Conservation (phyloP, 2,329 filamentous ascomycete genomes). For the Fusarium chlamydosporum region DNA sequence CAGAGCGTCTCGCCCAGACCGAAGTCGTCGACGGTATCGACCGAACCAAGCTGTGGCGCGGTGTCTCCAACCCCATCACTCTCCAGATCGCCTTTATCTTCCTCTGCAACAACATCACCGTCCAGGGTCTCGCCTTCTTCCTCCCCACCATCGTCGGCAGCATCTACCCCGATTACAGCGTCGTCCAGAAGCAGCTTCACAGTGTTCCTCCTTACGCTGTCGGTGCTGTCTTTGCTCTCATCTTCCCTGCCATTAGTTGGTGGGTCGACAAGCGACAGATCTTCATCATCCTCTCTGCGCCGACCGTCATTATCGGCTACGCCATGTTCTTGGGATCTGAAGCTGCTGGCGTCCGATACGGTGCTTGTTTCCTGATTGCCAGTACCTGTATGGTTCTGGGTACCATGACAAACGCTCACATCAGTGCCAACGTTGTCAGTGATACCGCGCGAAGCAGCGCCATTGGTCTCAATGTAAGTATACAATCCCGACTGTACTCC, state of each 20-base stretch:
- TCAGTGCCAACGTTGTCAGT: slow-evolving; percentile 74
- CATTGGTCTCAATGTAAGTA: slow-evolving; percentile 62
- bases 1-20: slow-evolving; percentile 70
- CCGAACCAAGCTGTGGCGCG: slow-evolving; percentile 68
- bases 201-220: slow-evolving; percentile 76
- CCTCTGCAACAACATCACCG: slow-evolving; percentile 75
- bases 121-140: slow-evolving; percentile 77
- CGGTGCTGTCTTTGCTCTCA: slow-evolving; percentile 71
- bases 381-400: slow-evolving; percentile 72
- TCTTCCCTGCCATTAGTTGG: slow-evolving; percentile 71
- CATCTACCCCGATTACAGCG: slow-evolving; percentile 71
- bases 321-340: slow-evolving; percentile 72
- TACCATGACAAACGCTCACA: slow-evolving; percentile 73
- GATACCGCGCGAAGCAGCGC: slow-evolving; percentile 74
- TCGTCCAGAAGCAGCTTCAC: slow-evolving; percentile 73
- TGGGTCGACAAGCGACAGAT: slow-evolving; percentile 67
- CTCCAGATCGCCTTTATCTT: slow-evolving; percentile 70
- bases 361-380: slow-evolving; percentile 74
- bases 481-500: no score
- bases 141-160: slow-evolving; percentile 74
- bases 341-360: slow-evolving; percentile 66
- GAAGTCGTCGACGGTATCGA: slow-evolving; percentile 74
- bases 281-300: slow-evolving; percentile 68
- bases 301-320: slow-evolving; percentile 73
- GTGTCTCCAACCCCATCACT: slow-evolving; percentile 72